Conservation (phyloP, 345 rosid species). For the Dipteronia dyeriana region DNA sequence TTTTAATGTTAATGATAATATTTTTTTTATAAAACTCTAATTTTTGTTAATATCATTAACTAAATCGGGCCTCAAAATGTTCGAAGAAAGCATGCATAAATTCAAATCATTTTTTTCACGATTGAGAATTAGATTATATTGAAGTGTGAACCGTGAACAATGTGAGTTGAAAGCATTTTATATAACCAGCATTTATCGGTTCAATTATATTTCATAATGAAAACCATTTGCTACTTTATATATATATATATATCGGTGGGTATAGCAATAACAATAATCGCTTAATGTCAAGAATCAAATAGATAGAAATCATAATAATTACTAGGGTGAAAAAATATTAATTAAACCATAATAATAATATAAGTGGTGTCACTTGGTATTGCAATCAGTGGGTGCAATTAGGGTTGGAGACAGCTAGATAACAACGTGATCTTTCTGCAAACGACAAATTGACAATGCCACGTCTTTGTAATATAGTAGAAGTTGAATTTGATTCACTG, state of each 20-base stretch:
- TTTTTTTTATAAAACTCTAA: no score
- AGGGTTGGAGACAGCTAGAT: not conserved
- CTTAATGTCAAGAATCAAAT: not conserved
- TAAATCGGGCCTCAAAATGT: no score
- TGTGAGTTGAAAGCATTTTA: not conserved
- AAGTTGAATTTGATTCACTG: slow-evolving; percentile 4
- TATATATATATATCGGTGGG: not conserved
- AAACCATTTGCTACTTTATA: not conserved
- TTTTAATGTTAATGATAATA: no score
- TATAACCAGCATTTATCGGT: not conserved
- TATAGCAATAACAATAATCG: not conserved
- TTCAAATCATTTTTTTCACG: no score
- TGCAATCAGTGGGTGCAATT: no score
- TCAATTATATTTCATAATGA: not conserved
- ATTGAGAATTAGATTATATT: not conserved
- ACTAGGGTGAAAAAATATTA: not conserved
- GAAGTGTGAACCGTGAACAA: not conserved
- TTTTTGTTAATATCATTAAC: no score
- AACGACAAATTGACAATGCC: no score
- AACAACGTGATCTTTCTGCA: not conserved
- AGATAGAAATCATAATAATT: slow-evolving; percentile 12
- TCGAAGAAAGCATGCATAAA: fast-evolving
- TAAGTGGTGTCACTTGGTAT: not conserved
- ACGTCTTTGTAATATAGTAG: not conserved
- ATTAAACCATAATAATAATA: not conserved